phyloP scores from a whole-genome alignment of 140 eudicot species.

The Oenanthe javanica region DNA sequence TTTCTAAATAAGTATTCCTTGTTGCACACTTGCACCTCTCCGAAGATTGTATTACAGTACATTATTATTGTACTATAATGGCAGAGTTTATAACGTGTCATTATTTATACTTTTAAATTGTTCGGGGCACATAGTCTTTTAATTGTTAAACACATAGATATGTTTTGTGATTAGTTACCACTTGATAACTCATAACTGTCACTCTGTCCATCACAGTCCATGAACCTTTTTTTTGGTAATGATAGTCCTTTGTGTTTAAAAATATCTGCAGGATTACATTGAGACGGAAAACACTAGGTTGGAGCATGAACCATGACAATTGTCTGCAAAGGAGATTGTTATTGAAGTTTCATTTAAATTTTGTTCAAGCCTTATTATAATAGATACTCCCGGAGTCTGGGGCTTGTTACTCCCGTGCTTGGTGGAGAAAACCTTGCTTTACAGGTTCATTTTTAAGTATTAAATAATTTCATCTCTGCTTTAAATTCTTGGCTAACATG shows the following conservation, averaged over 20 bases:
- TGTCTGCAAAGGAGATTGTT: slow-evolving; percentile 79
- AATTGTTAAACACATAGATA: no score
- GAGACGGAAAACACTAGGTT: slow-evolving; percentile 97
- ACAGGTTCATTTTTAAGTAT: slow-evolving; percentile 39
- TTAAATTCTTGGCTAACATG: neutral
- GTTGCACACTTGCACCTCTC: no score
- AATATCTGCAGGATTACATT: slow-evolving; percentile 57
- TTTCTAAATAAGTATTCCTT: no score
- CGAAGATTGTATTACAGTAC: no score
- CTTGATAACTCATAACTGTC: neutral
- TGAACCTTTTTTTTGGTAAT: neutral
- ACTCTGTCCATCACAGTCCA: neutral
- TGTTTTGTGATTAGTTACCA: neutral
- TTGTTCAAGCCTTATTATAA: slow-evolving; percentile 84
- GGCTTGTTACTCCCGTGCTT: slow-evolving; percentile 92
- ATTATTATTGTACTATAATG: no score
- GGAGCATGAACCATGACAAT: slow-evolving; percentile 68
- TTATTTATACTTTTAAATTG: no score
- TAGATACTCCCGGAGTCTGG: slow-evolving; percentile 99
- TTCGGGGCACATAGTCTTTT: no score
- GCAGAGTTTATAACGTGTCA: no score
- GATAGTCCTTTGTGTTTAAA: slow-evolving; percentile 1
- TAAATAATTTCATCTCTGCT: neutral
- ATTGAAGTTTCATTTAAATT: slow-evolving; percentile 67
- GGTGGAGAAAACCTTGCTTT: slow-evolving; percentile 70